Conservation (phyloP, 2,329 filamentous ascomycete species). For the Talaromyces sp. region DNA sequence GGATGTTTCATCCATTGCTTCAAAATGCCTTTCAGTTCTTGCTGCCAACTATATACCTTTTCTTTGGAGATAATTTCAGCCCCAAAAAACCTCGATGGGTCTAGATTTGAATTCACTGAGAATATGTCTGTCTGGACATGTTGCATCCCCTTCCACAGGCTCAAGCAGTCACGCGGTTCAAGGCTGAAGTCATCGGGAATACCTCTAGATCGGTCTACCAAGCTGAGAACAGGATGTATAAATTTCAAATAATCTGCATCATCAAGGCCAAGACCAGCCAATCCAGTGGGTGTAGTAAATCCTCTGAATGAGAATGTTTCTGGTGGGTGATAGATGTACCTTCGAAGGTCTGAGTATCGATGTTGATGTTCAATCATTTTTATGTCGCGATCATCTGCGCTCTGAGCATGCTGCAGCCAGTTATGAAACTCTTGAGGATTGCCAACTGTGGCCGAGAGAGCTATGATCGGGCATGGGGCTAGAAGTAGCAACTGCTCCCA, state of each 20-base stretch:
- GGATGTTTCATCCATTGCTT: constrained; percentile 61
- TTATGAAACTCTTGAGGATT: constrained; percentile 70
- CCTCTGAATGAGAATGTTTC: constrained; percentile 55
- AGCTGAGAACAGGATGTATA: constrained; percentile 67
- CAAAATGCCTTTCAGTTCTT: constrained; percentile 61
- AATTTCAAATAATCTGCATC: constrained; percentile 56
- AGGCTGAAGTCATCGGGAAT: constrained; percentile 69
- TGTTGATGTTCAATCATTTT: constrained; percentile 69
- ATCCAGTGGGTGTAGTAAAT: constrained; percentile 37
- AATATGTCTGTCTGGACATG: constrained; percentile 58
- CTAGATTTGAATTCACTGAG: constrained; percentile 41
- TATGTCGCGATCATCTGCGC: constrained; percentile 63
- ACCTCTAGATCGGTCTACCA: constrained; percentile 64
- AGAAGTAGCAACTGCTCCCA: constrained; percentile 79
- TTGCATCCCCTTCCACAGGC: constrained; percentile 66
- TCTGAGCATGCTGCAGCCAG: constrained; percentile 69
- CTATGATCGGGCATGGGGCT: constrained; percentile 75
- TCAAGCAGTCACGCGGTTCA: constrained; percentile 71
- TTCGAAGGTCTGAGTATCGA: constrained; percentile 77
- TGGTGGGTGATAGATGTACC: constrained; percentile 66
- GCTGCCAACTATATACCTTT: constrained; percentile 69
- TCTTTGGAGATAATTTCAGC: constrained; percentile 61
- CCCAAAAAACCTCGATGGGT: constrained; percentile 44
- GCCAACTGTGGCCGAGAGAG: constrained; percentile 77
- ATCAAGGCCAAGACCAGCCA: constrained; percentile 50